Evolutionary conservation across 2,329 filamentous ascomycete species (phyloP), one percentile per base, ranked within the genome.

Genomic region (Ophiostoma pallidulum): DNA sequence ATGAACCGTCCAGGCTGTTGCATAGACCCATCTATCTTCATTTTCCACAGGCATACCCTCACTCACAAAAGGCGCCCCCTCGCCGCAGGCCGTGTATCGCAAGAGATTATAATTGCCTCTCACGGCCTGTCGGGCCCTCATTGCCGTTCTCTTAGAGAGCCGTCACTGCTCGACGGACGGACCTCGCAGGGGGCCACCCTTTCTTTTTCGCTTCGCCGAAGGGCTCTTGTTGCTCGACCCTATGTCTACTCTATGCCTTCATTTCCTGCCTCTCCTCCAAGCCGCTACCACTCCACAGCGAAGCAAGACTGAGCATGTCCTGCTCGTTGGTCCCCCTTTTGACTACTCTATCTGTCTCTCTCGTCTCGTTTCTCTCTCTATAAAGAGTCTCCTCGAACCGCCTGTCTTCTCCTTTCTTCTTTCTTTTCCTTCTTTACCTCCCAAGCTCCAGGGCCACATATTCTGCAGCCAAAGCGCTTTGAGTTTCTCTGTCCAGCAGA

Each of bases 401-500:
- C 41, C 14, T 37, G 5, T 22, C 19, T 36, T 19, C 33, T 29
- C 26, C 41, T 41, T 29, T 22, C 38, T 45, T 20, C 19, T 45
- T 18, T 40, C 28, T 45, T 28, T 18, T 35, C 8, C 22, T 22
- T 22, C 37, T 41, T 22, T 45, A 37, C 45, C 35, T 48, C 41
- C 40, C 48, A 37, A 49, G 48, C 40, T 47, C 45, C 41, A 40
- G 41, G 44, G 49, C 48, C 43, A 42, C 48, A 39, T 43, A 50
- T 31, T 50, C 16, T 37, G 31, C 47, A 48, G 22, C 39, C 32
- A 42, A 22, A 42, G 31, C 28, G 33, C n/a, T n/a, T 16, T 33
- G 28, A 28, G 36, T 47, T 36, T 12, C n/a, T n/a, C n/a, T n/a
- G n/a, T n/a, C n/a, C n/a, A n/a, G n/a, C n/a, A n/a, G n/a, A 33